phyloP scores from a whole-genome alignment of 768 basidiomycete genomes.

The Boletus rubescentipes region DNA sequence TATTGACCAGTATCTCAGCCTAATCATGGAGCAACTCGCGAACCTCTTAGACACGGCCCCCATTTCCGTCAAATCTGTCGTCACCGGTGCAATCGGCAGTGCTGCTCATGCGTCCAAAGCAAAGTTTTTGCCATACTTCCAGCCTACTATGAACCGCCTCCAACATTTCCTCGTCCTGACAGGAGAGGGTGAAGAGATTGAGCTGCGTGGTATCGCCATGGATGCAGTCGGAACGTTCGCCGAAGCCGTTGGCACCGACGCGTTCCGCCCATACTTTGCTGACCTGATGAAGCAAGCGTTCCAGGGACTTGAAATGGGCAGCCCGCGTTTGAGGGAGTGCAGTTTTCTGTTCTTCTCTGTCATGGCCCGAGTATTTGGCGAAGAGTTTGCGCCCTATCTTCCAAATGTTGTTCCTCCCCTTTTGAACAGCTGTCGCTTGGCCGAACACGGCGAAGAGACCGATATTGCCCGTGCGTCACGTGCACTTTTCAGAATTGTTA shows the following conservation, averaged over 20 bases:
- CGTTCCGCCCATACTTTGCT: constrained; percentile 94
- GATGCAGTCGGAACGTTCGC: constrained; percentile 99
- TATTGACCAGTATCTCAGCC: constrained; percentile 86
- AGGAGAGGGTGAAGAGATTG: constrained; percentile 88
- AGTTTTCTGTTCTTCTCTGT: constrained; percentile 98
- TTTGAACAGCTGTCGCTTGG: constrained; percentile 77
- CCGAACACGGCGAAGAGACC: constrained; percentile 69
- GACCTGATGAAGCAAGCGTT: constrained; percentile 96
- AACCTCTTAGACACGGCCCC: constrained; percentile 85
- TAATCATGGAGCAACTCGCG: constrained; percentile 93
- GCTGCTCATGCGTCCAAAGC: constrained; percentile 95
- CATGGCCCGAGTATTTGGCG: constrained; percentile 95
- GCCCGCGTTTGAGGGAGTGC: constrained; percentile 87
- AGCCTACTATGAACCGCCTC: constrained; percentile 84
- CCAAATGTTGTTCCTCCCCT: constrained; percentile 84
- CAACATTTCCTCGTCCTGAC: constrained; percentile 85
- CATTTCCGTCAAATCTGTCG: constrained; percentile 86
- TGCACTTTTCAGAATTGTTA: background rate
- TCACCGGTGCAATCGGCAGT: constrained; percentile 96
- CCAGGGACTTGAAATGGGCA: constrained; percentile 83
- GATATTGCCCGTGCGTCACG: constrained; percentile 41
- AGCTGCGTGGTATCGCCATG: constrained; percentile 96
- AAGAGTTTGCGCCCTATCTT: constrained; percentile 89
- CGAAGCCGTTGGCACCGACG: constrained; percentile 92
- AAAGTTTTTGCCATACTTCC: constrained; percentile 92